Conservation (phyloP, 805 yeast species). For the Cyberlindnera euphorbiiphila region DNA sequence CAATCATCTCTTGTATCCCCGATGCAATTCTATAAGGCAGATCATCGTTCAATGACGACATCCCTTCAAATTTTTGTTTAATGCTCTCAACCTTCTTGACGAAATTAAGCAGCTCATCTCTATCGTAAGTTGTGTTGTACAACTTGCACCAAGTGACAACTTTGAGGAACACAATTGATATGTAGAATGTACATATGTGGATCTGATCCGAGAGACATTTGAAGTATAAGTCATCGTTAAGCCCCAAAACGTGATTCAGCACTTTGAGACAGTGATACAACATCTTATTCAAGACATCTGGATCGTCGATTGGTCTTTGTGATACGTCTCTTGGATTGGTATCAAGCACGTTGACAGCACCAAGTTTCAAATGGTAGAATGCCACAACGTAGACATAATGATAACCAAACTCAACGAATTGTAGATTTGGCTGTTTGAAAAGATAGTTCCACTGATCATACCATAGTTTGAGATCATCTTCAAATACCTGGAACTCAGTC, state of each 20-base stretch:
- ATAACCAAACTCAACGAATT: conserved; percentile 69
- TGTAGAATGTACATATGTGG: conserved; percentile 38
- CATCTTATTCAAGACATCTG: conserved; percentile 23
- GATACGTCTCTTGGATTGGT: conserved; percentile 13
- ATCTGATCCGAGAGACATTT: conserved; percentile 70
- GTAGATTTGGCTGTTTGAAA: conserved; percentile 66
- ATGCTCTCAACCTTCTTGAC: conserved; percentile 20
- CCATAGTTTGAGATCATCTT: conserved; percentile 56
- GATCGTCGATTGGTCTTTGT: conserved; percentile 19
- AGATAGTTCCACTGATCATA: conserved; percentile 64
- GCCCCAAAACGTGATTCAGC: conserved; percentile 27
- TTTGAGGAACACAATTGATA: conserved; percentile 23
- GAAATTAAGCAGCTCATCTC: conserved; percentile 19
- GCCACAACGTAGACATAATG: conserved; percentile 57
- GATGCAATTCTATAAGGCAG: conserved; percentile 20
- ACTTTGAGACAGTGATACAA: conserved; percentile 25
- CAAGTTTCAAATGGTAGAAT: conserved; percentile 36
- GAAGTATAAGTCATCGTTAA: conserved; percentile 47
- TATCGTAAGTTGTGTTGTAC: conserved; percentile 20
- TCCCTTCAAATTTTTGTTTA: conserved; percentile 15
- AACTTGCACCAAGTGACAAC: conserved; percentile 24
- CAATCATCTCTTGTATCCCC: conserved; percentile 20
- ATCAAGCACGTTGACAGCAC: conserved; percentile 13
- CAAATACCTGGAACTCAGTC: conserved; percentile 32
- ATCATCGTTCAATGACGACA: conserved; percentile 20